Evolutionary conservation across 192 early-diverging fungal species (phyloP).

Genomic region (Backusella luteola): DNA sequence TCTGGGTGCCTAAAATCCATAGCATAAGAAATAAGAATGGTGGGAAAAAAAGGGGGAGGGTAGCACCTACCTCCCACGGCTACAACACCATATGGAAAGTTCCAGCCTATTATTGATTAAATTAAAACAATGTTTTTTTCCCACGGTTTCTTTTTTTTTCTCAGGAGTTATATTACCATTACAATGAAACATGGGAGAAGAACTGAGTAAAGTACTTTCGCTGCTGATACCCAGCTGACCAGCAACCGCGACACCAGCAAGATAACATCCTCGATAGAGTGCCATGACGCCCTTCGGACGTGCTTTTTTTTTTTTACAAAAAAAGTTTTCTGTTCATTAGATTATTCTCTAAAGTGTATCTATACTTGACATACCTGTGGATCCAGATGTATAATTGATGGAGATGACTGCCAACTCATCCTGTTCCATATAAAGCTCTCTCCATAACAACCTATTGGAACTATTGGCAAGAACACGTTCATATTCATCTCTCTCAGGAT

Average conservation of each 20-base stretch:
- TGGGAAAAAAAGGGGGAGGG: no score
- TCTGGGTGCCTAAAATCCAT: conserved; percentile 31
- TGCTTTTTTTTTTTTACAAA: no score
- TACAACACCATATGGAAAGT: conserved; percentile 22
- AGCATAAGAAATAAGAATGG: no score
- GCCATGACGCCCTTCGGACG: conserved; percentile 55
- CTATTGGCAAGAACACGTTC: conserved; percentile 44
- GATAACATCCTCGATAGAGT: conserved; percentile 54
- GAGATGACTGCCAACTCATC: conserved; percentile 49
- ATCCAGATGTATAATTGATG: conserved; percentile 59
- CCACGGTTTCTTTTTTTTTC: not conserved
- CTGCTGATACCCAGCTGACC: conserved; percentile 42
- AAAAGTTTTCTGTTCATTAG: no score
- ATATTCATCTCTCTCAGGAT: conserved; percentile 41
- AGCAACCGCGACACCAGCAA: conserved; percentile 39
- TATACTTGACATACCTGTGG: no score
- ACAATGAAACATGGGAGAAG: conserved; percentile 60
- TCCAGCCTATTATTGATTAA: conserved; percentile 26
- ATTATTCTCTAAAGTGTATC: no score
- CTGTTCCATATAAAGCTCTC: conserved; percentile 41
- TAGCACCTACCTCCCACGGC: conserved; percentile 4
- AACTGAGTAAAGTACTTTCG: conserved; percentile 48
- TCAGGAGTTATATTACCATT: conserved; percentile 25
- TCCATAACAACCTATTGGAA: conserved; percentile 24
- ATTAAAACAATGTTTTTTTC: not conserved